Conservation (phyloP, 2,329 filamentous ascomycete species). For the Albophoma yamanashiensis region DNA sequence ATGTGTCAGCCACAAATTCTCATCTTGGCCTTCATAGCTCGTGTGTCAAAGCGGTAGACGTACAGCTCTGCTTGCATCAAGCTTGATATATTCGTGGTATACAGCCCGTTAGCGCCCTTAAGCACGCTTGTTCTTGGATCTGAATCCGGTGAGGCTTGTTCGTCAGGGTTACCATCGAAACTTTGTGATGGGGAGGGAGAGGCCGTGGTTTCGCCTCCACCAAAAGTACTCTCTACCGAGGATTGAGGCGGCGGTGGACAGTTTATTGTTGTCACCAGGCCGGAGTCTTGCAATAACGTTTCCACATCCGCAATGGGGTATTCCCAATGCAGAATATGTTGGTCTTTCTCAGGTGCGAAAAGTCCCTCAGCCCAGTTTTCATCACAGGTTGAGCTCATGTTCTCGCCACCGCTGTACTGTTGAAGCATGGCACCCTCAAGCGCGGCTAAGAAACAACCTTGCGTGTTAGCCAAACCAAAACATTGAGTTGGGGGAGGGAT, state of each 20-base stretch:
- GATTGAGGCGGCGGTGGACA: not conserved
- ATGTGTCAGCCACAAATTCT: not conserved
- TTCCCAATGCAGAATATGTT: not conserved
- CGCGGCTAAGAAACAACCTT: not conserved
- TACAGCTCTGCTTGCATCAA: conserved; percentile 6
- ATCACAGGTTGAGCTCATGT: not conserved
- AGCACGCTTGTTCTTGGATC: not conserved
- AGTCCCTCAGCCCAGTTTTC: not conserved
- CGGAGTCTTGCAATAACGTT: not conserved
- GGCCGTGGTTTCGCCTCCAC: not conserved
- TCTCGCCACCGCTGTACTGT: not conserved
- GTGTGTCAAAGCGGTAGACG: not conserved
- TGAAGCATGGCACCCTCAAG: conserved; percentile 2
- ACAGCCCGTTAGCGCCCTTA: not conserved
- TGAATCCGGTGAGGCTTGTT: not conserved
- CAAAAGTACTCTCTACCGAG: not conserved
- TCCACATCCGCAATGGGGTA: not conserved
- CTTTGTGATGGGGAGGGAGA: not conserved
- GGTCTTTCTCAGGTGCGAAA: not conserved
- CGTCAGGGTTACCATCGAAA: not conserved
- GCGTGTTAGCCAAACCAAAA: not conserved
- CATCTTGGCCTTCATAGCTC: too few species aligned
- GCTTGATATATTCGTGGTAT: not conserved
- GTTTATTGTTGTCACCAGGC: not conserved
- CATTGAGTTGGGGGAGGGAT: too few species aligned